Evolutionary conservation across 352 stramenopile species (phyloP), one percentile per base, ranked within the genome.

Genomic region (Achlya hypogyna): DNA sequence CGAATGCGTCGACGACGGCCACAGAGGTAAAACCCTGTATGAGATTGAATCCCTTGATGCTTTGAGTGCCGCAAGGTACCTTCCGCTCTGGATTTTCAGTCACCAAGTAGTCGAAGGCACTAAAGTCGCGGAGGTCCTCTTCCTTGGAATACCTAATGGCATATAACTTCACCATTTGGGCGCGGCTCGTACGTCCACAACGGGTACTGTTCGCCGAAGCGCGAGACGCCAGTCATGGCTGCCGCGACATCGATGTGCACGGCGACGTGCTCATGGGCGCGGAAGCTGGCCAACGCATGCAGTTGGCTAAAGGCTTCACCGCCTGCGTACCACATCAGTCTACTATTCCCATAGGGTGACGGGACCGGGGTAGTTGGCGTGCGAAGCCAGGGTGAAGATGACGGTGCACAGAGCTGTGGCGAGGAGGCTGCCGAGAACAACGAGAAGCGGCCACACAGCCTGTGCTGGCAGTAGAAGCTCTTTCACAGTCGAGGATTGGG

Each of bases 201-300:
- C 0, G 75, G 28, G 35, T 87, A 91, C 65, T 89, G 81, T 71
- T 95, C 80, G n/a, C 85, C 84, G 64, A 95, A 95, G 43, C 85
- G 81, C 35, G 83, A 94, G 18, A 98, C 92, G 29, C 96, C 96
- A 1, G 91, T 97, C 93, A 98, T 98, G 9, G 95, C 93, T 16
- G 95, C 78, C 8, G 87, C 77, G 3, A 98, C 91, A 72, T 98
- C 93, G 69, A 99, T 95, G 66, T 98, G 86, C 38, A 97, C 81
- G 18, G 53, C 77, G 6, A 71, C 74, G 42, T 70, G 69, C 18
- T 78, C 53, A 8, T 78, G 14, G 4, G 70, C 69, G 25, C 87
- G 62, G 1, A 65, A 69, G 2, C 29, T 20, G 8, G 71, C 69
- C n/a, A 86, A 25, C 47, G 86, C 59, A 45, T 94, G 86, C 9